Evolutionary conservation across 164 flowering plant species (phyloP), one percentile per base, ranked within the genome.

Genomic region (Aristolochia californica): DNA sequence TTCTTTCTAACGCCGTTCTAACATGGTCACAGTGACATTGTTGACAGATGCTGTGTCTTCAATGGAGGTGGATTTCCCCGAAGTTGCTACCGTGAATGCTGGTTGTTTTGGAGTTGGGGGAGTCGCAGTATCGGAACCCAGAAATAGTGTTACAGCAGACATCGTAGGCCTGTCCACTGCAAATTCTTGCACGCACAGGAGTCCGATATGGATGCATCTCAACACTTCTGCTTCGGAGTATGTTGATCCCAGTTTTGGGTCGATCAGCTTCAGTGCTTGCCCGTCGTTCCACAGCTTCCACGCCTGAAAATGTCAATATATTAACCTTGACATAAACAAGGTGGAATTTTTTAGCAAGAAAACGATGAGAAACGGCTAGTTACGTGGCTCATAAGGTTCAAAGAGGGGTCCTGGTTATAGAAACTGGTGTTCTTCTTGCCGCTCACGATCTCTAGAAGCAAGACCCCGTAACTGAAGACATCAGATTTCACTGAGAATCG

Each of bases 371-470:
- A n/a, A 21, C 21, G 21, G 13, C 2, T 7, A n/a, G 54, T 62
- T 23, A 65, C 68, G 40, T 59, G 38, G 30, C 27, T 59, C 13
- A 53, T 12, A 34, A 59, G 62, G 40, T 22, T 59, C 18, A 59
- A 17, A 17, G 58, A 34, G 21, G 53, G 59, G 5, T 14, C 7
- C 13, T 22, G 0, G 24, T 48, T 24, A 20, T 18, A 65, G 21
- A 44, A 56, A 50, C 13, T 28, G 13, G 24, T 55, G 25, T 34
- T 80, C 64, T 53, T 83, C 66, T 56, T 70, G 2, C 87, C 83
- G 55, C 77, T 73, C 5, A 78, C 61, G 12, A 77, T 66, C 71
- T 82, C 87, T 16, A 82, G 51, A 11, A 79, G 50, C 2, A 79
- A 38, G 20, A 80, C 78, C 1, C 84, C 88, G 45, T 73, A 77